Evolutionary conservation across 192 early-diverging fungal genomes (phyloP).

Genomic region (Obelidium mucronatum): DNA sequence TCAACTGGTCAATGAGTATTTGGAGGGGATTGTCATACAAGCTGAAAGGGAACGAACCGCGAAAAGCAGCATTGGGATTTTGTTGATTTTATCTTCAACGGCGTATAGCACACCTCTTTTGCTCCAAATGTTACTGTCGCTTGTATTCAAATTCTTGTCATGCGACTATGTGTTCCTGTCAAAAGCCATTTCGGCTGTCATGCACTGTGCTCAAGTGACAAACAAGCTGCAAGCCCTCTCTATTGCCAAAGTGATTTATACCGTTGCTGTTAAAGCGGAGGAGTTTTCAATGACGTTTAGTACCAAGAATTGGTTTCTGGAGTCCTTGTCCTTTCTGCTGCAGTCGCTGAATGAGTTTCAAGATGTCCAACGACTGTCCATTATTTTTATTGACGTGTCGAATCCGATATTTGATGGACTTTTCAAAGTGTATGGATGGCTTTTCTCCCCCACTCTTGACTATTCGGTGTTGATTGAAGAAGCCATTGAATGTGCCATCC

Average conservation of each 20-base stretch:
- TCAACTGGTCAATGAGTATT: neutral
- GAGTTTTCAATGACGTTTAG: neutral
- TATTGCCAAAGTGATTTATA: constrained; percentile 15
- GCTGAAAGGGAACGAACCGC: neutral
- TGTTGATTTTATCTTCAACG: neutral
- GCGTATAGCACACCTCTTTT: neutral
- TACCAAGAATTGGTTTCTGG: neutral
- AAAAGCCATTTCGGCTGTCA: neutral
- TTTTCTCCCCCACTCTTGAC: neutral
- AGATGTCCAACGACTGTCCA: constrained; percentile 5
- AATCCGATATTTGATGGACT: constrained; percentile 10
- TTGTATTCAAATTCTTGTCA: constrained; percentile 13
- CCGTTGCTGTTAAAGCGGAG: neutral
- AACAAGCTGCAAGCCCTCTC: constrained; percentile 2
- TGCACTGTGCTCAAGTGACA: neutral
- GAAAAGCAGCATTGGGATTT: constrained; percentile 6
- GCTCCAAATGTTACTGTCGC: constrained; percentile 13
- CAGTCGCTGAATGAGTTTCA: constrained; percentile 2
- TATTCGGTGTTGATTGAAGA: constrained; percentile 15
- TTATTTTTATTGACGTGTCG: constrained; percentile 16
- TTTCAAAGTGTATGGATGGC: neutral
- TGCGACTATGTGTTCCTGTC: neutral
- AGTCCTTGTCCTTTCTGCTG: neutral
- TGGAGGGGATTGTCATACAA: neutral
- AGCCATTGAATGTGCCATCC: constrained; percentile 20